Base-by-base conservation (phyloP, 2,329 filamentous ascomycete genomes). In the Exophiala alcalophila region DNA sequence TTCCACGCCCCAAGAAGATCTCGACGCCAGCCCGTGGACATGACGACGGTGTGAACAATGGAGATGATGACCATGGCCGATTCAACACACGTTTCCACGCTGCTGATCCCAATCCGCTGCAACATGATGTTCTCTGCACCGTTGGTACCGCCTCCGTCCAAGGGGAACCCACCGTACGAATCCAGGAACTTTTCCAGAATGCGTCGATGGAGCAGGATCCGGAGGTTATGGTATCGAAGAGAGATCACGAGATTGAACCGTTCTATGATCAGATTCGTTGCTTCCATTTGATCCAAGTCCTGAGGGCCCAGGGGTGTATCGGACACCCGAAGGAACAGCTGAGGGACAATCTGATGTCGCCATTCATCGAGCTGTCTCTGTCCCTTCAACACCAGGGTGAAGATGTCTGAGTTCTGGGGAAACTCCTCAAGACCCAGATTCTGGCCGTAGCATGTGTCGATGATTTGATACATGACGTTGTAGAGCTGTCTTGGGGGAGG, bases 181-280 rank as follows among this genome's bases (percentile, higher is more conserved):
- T 63, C 59, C 3, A 71, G 49, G 16, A 67, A 64, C 35, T 60
- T 63, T 16, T 62, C 62, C 1, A 71, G 58, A 10, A 69, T 53
- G 5, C 64, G 64, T 3, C 68, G 59, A 33, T 71, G 68, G 2
- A 69, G 40, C 3, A 72, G 59, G 4, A 70, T 60, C 2, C 61
- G 61, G 2, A 68, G 50, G 44, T 71, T 68, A 16, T 63, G 59
- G 43, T 65, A 67, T n/a, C 69, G 61, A 11, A 71, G 41, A 0
- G 63, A 64, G 0, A 72, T 56, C 3, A 76, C 67, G 4, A 73
- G 57, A 2, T 63, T 61, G 25, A 73, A 66, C 53, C 61, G 49
- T 52, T 65, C 45, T 41, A 51, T 15, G 29, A 52, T 44, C 35
- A 52, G 16, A 33, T 47, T 11, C 39, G 44, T 14, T 9, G 33